Base-by-base conservation (phyloP, 73 alveolate species). In the Paramecium pentaurelia region DNA sequence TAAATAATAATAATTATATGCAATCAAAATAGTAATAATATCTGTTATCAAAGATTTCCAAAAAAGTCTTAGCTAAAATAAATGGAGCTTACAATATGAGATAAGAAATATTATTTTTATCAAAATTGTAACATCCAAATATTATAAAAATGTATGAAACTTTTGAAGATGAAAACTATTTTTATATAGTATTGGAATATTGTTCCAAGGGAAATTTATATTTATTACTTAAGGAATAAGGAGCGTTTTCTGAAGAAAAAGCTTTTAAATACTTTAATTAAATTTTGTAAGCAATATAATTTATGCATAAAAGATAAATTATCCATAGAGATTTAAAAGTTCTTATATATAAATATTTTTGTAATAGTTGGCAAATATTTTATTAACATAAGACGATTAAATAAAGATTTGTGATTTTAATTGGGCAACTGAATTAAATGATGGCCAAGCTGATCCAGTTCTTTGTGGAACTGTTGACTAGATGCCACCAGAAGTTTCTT, bases 401-500 rank as follows among this genome's bases (percentile, higher is more conserved):
- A 36, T 80, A 5, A 80, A 80, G 51, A 42, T 80, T 44, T 80
- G 91, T 25, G 91, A 80, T 80, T 80, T 80, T 49, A 80, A 80
- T 47, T 80, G 91, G 91, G 71, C 91, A 10, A 47, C 73, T 4
- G 44, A 45, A 80, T 42, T 42, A 80, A 25, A 7, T 12, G 44
- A 42, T 45, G 91, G 91, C 1, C 38, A 37, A 73, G 87, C 87
- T 73, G 87, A 73, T 30, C 60, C 60, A 36, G 27, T 38, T 1
- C 49, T 80, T 20, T 80, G 91, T 80, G 91, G 91, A 25, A 80
- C 91, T 20, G 36, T 80, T 20, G 91, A 80, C 25, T 80, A 80
- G 34, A 80, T 80, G 91, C 91, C 91, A 11, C 91, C 91, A 42
- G 91, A 80, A 80, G 91, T 80, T 27, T 80, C 18, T 80, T 47